Evolutionary conservation across 2,329 filamentous ascomycete genomes (phyloP), one percentile per base, ranked within the genome.

Genomic region (Alternaria sp.): DNA sequence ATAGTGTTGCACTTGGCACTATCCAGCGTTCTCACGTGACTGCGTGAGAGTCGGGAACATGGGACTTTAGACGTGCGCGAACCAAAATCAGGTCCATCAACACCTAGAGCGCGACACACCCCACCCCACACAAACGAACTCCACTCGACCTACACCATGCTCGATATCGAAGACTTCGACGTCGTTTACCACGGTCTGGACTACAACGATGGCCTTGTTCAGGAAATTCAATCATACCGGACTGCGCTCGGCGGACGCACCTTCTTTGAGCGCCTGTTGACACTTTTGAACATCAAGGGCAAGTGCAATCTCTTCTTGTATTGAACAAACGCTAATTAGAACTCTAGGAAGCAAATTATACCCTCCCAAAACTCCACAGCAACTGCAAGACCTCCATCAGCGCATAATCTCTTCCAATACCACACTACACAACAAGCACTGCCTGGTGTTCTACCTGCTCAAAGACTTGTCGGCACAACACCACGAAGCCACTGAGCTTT

Each of bases 361-460:
- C 72, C 92, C 92, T 41, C 91, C 92, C 0, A 88, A 87, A 71
- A 86, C 85, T 52, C 88, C 90, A 57, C 82, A 81, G 59, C 86
- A 87, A 40, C 83, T 96, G 29, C 85, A 86, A 66, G 85, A 86
- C 37, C 83, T 96, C 5, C 88, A 93, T 77, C 81, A 87, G 61
- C 86, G 88, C 58, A 88, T 96, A 63, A 85, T 88, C 74, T 83
- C 86, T 26, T 86, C 82, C 53, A 81, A 80, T 48, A 87, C 89
- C 66, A 85, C 89, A 7, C 83, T 86, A 53, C 90, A 93, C 75
- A 89, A 93, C 79, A 93, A 93, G 76, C 87, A 93, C 65, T 91
- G 92, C 17, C 84, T 95, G 46, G 82, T 96, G 63, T 96, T 91
- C 81, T 96, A 96, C 75, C 81, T 96, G 37, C 84, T 96, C 3